phyloP scores from a whole-genome alignment of 345 rosid genomes.

The Euphorbia tirucalli region DNA sequence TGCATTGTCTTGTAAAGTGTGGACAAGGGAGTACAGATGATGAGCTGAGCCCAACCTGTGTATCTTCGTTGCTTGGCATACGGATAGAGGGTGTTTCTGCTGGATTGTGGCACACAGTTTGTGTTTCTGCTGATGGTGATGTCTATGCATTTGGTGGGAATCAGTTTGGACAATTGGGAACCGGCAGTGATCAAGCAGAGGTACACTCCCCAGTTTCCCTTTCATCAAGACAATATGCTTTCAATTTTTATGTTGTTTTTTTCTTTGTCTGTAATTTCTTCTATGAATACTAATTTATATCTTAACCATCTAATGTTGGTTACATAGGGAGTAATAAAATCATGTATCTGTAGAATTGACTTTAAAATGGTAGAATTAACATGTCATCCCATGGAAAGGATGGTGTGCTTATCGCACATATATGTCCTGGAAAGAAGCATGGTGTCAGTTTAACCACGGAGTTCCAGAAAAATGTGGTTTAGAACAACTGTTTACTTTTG shows the following conservation, averaged over 20 bases:
- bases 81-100: slow-evolving; percentile 71
- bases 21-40: slow-evolving; percentile 98
- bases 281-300: too few relatives aligned
- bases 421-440: neutral
- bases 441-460: neutral
- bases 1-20: slow-evolving; percentile 60
- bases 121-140: slow-evolving; percentile 84
- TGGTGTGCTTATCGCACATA: neutral
- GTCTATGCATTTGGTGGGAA: slow-evolving; percentile 95
- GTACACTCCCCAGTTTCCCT: slow-evolving; percentile 27
- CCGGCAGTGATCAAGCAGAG: slow-evolving; percentile 97
- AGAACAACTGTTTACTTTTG: neutral
- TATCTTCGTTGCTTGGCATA: slow-evolving; percentile 84
- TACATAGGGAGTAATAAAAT: too few relatives aligned
- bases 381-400: neutral
- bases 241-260: too few relatives aligned
- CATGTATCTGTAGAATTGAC: too few relatives aligned
- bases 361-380: neutral
- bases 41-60: slow-evolving; percentile 82
- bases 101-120: slow-evolving; percentile 94
- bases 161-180: slow-evolving; percentile 97
- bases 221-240: neutral
- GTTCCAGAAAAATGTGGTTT: neutral
- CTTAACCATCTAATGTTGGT: too few relatives aligned
- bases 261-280: too few relatives aligned